phyloP scores from a whole-genome alignment of 2,329 filamentous ascomycete species.

The Daldinia sp. region DNA sequence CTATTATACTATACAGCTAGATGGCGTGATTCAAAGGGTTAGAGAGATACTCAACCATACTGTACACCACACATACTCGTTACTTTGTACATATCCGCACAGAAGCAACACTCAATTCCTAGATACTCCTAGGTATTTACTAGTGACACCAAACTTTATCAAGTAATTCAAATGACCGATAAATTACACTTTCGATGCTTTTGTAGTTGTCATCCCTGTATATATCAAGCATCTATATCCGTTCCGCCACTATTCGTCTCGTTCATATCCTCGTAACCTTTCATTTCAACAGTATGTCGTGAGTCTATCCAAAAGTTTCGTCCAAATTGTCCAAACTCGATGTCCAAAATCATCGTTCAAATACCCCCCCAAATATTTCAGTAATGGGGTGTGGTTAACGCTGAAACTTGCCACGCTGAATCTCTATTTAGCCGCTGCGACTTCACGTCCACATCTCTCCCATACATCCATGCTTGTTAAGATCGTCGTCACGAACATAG shows the following conservation, averaged over 20 bases:
- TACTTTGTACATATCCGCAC: conserved; percentile 39
- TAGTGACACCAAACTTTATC: background rate
- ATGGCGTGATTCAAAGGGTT: conserved; percentile 27
- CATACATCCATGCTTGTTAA: conserved; percentile 69
- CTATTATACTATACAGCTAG: conserved; percentile 27
- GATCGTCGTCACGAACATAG: conserved; percentile 69
- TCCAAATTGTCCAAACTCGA: background rate
- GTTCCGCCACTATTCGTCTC: background rate
- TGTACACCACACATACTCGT: conserved; percentile 34
- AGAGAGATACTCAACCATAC: conserved; percentile 14
- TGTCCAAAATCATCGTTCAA: background rate
- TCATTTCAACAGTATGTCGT: background rate
- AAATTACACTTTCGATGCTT: background rate
- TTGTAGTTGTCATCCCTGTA: background rate
- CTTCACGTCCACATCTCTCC: conserved; percentile 56
- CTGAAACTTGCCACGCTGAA: too few species aligned
- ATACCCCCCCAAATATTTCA: background rate
- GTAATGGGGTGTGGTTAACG: background rate
- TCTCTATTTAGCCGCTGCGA: conserved; percentile 22
- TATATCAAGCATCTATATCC: background rate
- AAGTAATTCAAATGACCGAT: conserved; percentile 1
- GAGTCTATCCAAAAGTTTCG: background rate
- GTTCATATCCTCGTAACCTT: background rate
- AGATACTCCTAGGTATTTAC: conserved; percentile 3
- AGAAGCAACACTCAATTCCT: conserved; percentile 15